phyloP scores from a whole-genome alignment of 352 stramenopile genomes.

The Pythium brachiatum region DNA sequence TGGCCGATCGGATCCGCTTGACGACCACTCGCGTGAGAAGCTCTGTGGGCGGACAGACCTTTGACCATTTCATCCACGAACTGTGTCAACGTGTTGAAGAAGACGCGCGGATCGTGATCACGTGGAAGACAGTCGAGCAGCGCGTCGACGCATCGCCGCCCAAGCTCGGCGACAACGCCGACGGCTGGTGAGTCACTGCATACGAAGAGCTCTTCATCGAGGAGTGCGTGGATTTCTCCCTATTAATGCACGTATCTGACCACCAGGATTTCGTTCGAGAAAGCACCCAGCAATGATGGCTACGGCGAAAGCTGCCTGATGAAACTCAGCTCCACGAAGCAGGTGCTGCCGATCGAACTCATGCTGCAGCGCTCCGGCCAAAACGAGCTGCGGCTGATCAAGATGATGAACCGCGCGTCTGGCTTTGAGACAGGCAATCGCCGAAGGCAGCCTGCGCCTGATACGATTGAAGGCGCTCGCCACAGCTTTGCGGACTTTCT shows the following conservation, averaged over 20 bases:
- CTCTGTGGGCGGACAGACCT: neutral
- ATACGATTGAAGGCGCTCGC: slow-evolving; percentile 6
- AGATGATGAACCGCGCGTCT: slow-evolving; percentile 8
- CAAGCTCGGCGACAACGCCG: slow-evolving; percentile 9
- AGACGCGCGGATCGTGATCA: slow-evolving; percentile 12
- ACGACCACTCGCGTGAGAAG: slow-evolving; percentile 3
- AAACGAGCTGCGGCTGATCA: neutral
- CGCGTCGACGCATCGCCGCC: neutral
- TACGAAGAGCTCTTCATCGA: too few species aligned
- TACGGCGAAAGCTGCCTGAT: slow-evolving; percentile 6
- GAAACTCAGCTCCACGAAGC: slow-evolving; percentile 20
- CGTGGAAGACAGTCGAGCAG: slow-evolving; percentile 20
- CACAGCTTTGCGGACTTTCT: slow-evolving; percentile 15
- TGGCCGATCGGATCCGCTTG: slow-evolving; percentile 9
- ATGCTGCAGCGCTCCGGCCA: neutral
- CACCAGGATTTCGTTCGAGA: slow-evolving; percentile 19
- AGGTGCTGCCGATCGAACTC: slow-evolving; percentile 7
- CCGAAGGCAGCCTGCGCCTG: neutral
- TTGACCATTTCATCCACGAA: slow-evolving; percentile 5
- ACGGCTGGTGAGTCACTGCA: slow-evolving; percentile 13
- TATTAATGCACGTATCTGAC: neutral
- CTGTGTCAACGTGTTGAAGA: slow-evolving; percentile 15
- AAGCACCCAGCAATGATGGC: neutral
- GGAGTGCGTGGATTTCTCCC: too few species aligned
- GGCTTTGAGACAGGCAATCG: neutral